phyloP scores from a whole-genome alignment of 176 grass and related monocot species.

The Stipa capillata region DNA sequence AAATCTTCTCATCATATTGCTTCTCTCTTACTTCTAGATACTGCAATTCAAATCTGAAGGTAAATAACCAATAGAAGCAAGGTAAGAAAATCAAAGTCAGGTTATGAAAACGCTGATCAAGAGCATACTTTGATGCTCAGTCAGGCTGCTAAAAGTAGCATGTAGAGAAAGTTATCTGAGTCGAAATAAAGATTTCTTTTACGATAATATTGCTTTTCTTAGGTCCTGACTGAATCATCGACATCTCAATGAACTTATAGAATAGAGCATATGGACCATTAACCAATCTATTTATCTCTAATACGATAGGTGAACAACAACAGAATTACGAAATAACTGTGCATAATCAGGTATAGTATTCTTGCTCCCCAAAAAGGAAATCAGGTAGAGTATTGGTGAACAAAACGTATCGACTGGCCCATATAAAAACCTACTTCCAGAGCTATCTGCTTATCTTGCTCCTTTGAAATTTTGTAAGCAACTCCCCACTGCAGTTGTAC shows the following conservation, averaged over 20 bases:
- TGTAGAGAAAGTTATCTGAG: not conserved
- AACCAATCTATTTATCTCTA: not conserved
- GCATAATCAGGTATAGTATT: not conserved
- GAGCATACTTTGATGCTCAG: not conserved
- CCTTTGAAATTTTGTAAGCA: conserved; percentile 69
- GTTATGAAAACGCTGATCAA: not conserved
- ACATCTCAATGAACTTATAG: not conserved
- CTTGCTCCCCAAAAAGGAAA: too few species aligned
- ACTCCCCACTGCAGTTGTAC: conserved; percentile 64
- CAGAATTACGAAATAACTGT: not conserved
- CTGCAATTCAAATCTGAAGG: conserved; percentile 57
- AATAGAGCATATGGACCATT: not conserved
- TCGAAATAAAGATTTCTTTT: not conserved
- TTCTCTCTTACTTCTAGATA: conserved; percentile 90
- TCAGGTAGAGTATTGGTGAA: not conserved
- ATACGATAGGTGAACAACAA: not conserved
- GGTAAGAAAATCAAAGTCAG: not conserved
- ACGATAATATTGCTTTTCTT: not conserved
- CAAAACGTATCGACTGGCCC: not conserved
- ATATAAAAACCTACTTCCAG: conserved; percentile 44
- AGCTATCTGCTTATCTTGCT: conserved; percentile 67
- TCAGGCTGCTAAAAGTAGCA: not conserved
- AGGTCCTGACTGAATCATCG: not conserved
- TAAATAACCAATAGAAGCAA: conserved; percentile 24
- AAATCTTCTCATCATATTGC: conserved; percentile 89